Evolutionary conservation across 495 filamentous ascomycete species (phyloP), one percentile per base, ranked within the genome.

Genomic region (Emericellopsis terricola): DNA sequence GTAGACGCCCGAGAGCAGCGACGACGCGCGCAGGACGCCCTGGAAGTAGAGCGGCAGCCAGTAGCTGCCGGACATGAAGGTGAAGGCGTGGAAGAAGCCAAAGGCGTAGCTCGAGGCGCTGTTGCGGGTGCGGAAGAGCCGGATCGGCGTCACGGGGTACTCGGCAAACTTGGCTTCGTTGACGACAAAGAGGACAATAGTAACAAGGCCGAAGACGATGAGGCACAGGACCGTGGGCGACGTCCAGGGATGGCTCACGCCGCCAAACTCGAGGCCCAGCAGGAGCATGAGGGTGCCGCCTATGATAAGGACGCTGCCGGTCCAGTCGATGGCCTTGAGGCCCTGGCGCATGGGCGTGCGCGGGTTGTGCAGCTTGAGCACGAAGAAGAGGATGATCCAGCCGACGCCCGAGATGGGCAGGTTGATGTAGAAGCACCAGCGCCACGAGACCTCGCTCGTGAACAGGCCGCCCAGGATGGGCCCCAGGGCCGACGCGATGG

Each of bases 261-360:
- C 85, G 31, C 82, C 82, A 37, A 76, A 77, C 44, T 83, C 74
- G 9, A 91, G 64, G 8, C 77, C 82, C 21, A 89, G 70, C 10
- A 91, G 64, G 44, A 92, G 64, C 72, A 91, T 85, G 21, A 89
- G 54, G 0, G 80, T 82, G 8, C 71, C 78, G n/a, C 73, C 74
- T 21, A 86, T 64, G 38, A 87, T 71, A 7, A 70, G 59, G 20
- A 81, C 35, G 1, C 66, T 72, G 3, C 82, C 81, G 7, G 68
- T 41, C 78, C 78, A 86, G 52, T 91, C 81, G 21, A 87, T 76
- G 6, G 73, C 72, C 33, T 68, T 72, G 4, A 92, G 50, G 2
- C 85, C 85, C 21, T 73, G 65, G 2, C 59, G 34, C 20, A 93
- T 54, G 0, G 76, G 68, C 0, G 82, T 86, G 38, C 71, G 70